Conservation (phyloP, 129 eudicot genomes). For the Oenanthe sinensis region DNA sequence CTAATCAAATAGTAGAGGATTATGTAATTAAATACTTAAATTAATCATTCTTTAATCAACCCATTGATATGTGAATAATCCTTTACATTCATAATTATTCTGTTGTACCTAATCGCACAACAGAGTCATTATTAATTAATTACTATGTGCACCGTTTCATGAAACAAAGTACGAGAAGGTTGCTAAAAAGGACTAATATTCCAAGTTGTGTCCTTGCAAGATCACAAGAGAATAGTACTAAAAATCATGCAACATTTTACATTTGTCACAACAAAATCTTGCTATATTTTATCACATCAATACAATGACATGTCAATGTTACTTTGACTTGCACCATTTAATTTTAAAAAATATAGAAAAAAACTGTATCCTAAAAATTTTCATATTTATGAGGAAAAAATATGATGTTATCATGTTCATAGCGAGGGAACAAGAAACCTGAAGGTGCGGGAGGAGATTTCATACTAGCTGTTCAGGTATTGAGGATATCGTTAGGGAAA, state of each 20-base stretch:
- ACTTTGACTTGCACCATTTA: not conserved
- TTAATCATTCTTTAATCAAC: not conserved
- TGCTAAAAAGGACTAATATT: not conserved
- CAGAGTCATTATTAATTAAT: not conserved
- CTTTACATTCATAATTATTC: not conserved
- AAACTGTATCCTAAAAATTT: too few species aligned
- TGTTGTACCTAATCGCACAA: not conserved
- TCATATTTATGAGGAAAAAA: too few species aligned
- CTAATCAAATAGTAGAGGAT: too few species aligned
- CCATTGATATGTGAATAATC: not conserved
- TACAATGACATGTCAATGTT: not conserved
- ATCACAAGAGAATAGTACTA: not conserved
- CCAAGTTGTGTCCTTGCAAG: not conserved
- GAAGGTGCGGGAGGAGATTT: not conserved
- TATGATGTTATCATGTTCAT: not conserved
- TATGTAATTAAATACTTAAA: too few species aligned
- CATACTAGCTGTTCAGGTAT: not conserved
- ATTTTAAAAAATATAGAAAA: not conserved
- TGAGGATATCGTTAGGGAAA: too few species aligned
- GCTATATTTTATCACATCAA: slow-evolving; percentile 1
- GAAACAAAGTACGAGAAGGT: not conserved
- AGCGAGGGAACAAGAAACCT: not conserved
- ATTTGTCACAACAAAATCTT: not conserved
- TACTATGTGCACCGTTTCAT: not conserved
- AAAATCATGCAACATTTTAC: not conserved